These are phyloP conservation scores for Globisporangium cystogenes DNA, from an alignment of 352 stramenopile genomes.

Conservation along the genomic window DNA sequence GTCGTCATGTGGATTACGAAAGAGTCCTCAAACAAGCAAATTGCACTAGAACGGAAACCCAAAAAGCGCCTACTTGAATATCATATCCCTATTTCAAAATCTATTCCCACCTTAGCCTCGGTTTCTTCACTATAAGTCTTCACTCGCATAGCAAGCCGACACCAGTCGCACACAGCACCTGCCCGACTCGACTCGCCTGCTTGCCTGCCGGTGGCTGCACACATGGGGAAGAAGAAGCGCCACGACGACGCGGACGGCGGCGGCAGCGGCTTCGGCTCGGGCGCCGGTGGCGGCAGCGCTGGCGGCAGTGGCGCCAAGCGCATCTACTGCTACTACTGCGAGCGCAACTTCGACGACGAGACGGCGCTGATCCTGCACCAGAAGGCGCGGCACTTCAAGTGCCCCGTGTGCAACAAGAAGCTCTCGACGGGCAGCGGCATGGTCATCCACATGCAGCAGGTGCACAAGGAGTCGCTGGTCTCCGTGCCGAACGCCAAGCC, in stretches of 20 bases:
- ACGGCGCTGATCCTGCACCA: slow-evolving; percentile 92
- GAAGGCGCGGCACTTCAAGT: slow-evolving; percentile 92
- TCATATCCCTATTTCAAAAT: too few relatives aligned
- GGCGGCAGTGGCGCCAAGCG: slow-evolving; percentile 40
- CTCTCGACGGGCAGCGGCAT: slow-evolving; percentile 87
- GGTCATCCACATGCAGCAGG: slow-evolving; percentile 85
- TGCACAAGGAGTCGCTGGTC: slow-evolving; percentile 84
- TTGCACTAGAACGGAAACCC: too few relatives aligned
- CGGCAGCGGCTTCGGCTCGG: slow-evolving; percentile 4
- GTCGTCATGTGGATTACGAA: too few relatives aligned
- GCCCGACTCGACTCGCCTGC: neutral
- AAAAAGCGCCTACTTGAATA: too few relatives aligned
- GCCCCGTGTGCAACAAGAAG: slow-evolving; percentile 89
- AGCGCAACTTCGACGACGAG: slow-evolving; percentile 89
- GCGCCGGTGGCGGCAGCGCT: slow-evolving; percentile 6
- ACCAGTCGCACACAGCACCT: too few relatives aligned
- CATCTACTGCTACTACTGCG: slow-evolving; percentile 93
- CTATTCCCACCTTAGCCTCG: too few relatives aligned
- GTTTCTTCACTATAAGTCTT: too few relatives aligned
- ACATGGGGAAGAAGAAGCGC: slow-evolving; percentile 86
- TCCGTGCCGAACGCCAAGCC: slow-evolving; percentile 84
- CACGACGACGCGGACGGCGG: slow-evolving; percentile 34
- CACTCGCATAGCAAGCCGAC: too few relatives aligned
- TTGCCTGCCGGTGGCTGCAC: too few relatives aligned
- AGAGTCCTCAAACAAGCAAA: too few relatives aligned